Base-by-base conservation (phyloP, 495 filamentous ascomycete species). In the Hamigera avellanea region DNA sequence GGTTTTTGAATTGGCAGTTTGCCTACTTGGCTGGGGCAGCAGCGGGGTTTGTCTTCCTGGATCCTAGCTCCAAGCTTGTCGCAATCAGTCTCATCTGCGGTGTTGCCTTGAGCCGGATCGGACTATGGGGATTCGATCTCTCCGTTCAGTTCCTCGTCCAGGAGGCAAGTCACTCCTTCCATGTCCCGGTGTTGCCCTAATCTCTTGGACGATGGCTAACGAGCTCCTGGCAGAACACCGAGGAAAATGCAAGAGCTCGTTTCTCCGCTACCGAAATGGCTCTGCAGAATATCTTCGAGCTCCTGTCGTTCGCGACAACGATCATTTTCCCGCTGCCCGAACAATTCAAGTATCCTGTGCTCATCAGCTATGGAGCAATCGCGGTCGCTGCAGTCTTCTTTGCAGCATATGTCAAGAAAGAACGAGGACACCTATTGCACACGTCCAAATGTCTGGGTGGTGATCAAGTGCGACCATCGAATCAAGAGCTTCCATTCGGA, bases 91-190 rank as follows among this genome's bases (percentile, higher is more conserved):
- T 82, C 10, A 65, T 71, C 2, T 52, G 46, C 3, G 74, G 70
- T 0, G 68, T 75, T 0, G 64, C 68, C 0, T 19, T 78, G 8
- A 82, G 78, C 36, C 63, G 81, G 0, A 25, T 81, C 5, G 80
- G 81, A 0, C 59, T 86, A 0, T 76, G 80, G 70, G 75, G 78
- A 0, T 83, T 76, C 40, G 81, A 86, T 46, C 56, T 86, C 1
- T 73, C 64, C 18, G 72, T 61, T 6, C 81, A 86, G 45, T 63
- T 66, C 31, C 64, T 83, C 9, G 60, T 84, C 0, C 81, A 84
- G 48, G 76, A 79, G 43, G 76, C 78, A 45, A 46, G 64, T 52
- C 7, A 19, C 26, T 13, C 19, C 36, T 5, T 37, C 33, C 32
- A 25, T 32, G 25, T 35, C 27, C 15, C 33, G 21, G 4, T 5